phyloP scores from a whole-genome alignment of 1,139 yeast genomes.

The Yamadazyma blattariae region DNA sequence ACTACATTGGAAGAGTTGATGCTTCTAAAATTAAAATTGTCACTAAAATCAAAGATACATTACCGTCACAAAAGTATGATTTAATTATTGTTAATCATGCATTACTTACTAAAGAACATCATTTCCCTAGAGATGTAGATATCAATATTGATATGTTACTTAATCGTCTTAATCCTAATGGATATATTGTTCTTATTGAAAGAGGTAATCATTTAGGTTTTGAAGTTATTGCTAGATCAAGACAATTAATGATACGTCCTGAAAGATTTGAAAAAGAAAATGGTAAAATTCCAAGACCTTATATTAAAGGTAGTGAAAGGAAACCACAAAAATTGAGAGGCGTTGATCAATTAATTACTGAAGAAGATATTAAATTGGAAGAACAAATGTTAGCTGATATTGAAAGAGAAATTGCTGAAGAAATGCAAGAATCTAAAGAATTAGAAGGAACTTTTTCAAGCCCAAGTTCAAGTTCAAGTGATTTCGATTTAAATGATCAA shows the following conservation, averaged over 20 bases:
- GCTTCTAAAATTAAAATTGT: conserved; percentile 51
- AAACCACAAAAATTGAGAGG: conserved; percentile 40
- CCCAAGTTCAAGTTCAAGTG: too few species aligned
- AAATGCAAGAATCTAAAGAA: conserved; percentile 9
- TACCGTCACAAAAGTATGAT: conserved; percentile 61
- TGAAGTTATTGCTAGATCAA: conserved; percentile 84
- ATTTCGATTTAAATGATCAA: conserved; percentile 1
- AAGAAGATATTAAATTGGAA: conserved; percentile 33
- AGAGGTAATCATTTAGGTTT: conserved; percentile 90
- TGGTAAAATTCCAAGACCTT: conserved; percentile 73
- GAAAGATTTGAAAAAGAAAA: conserved; percentile 55
- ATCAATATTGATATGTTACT: conserved; percentile 60
- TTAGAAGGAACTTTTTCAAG: conserved; percentile 5
- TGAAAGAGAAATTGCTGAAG: conserved; percentile 17
- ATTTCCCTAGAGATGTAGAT: conserved; percentile 75
- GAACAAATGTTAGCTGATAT: conserved; percentile 26
- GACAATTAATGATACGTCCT: conserved; percentile 86
- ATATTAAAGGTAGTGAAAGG: conserved; percentile 49
- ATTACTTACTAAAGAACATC: conserved; percentile 54
- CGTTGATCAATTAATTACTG: conserved; percentile 35
- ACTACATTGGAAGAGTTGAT: conserved; percentile 54
- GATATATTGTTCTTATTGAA: conserved; percentile 75
- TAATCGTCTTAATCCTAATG: conserved; percentile 66
- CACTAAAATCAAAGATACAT: conserved; percentile 50
- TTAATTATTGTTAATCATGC: conserved; percentile 85